phyloP scores from a whole-genome alignment of 192 early-diverging fungal species.

The Coemansia sp. region DNA sequence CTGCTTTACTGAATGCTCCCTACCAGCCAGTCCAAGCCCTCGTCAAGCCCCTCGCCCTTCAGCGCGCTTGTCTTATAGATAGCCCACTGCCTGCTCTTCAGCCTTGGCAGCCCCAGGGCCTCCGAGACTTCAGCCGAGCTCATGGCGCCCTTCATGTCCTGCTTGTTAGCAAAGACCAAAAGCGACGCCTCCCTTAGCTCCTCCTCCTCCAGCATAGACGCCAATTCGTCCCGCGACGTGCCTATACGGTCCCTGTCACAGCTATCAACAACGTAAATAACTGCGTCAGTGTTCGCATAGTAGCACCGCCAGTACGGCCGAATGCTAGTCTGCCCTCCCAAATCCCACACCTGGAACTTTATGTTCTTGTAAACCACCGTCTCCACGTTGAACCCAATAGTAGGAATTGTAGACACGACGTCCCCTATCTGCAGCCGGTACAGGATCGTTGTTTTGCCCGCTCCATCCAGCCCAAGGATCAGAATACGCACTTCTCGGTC shows the following conservation, averaged over 20 bases:
- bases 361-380: conserved; percentile 85
- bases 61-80: conserved; percentile 83
- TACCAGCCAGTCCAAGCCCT: conserved; percentile 82
- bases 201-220: conserved; percentile 76
- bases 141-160: conserved; percentile 79
- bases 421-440: conserved; percentile 58
- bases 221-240: conserved; percentile 79
- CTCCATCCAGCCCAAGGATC: conserved; percentile 57
- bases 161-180: conserved; percentile 83
- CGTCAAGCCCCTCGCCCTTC: conserved; percentile 78
- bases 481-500: conserved; percentile 60
- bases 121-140: conserved; percentile 93
- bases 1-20: conserved; percentile 55
- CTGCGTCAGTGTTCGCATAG: conserved; percentile 78
- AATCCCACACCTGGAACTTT: conserved; percentile 81
- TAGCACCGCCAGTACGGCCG: conserved; percentile 84
- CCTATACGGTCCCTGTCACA: conserved; percentile 83
- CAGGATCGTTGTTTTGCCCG: conserved; percentile 58
- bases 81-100: conserved; percentile 91
- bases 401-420: conserved; percentile 57
- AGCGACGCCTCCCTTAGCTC: conserved; percentile 81
- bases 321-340: conserved; percentile 91
- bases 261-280: conserved; percentile 87
- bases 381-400: conserved; percentile 81
- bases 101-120: conserved; percentile 75